Conservation (phyloP, 176 grass and related monocot species). For the Miscanthus lutarioriparius region DNA sequence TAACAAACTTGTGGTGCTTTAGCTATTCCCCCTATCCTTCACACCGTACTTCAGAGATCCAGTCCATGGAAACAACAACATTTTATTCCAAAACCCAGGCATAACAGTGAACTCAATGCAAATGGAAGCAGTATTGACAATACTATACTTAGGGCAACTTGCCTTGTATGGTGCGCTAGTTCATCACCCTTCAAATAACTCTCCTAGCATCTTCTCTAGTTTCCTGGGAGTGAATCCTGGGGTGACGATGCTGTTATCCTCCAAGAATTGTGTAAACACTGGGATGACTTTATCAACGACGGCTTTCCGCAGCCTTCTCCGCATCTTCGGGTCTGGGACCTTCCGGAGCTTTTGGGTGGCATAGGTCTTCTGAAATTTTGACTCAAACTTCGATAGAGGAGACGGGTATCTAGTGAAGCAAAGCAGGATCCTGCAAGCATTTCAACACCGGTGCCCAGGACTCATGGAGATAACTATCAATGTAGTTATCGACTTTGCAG, state of each 20-base stretch:
- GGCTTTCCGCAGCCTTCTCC: not conserved
- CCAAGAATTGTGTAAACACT: not conserved
- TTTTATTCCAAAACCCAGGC: not conserved
- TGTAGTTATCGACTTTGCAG: not conserved
- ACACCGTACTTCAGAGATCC: not conserved
- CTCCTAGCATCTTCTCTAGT: not conserved
- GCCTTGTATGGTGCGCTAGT: not conserved
- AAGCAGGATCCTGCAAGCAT: not conserved
- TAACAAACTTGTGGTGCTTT: not conserved
- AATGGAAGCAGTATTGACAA: not conserved
- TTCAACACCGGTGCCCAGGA: not conserved
- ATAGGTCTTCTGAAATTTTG: not conserved
- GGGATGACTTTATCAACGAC: not conserved
- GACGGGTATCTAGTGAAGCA: not conserved
- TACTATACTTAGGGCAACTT: not conserved
- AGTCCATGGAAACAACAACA: too few relatives aligned
- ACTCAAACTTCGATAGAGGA: not conserved
- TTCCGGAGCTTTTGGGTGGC: not conserved
- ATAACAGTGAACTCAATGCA: not conserved
- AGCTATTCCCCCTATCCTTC: not conserved
- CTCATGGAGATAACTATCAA: not conserved
- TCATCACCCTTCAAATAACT: conserved; percentile 28
- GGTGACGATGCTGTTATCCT: not conserved
- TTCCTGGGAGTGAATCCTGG: not conserved
- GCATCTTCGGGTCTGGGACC: not conserved